Conservation (phyloP, 768 basidiomycete species). For the Amanita muscaria region DNA sequence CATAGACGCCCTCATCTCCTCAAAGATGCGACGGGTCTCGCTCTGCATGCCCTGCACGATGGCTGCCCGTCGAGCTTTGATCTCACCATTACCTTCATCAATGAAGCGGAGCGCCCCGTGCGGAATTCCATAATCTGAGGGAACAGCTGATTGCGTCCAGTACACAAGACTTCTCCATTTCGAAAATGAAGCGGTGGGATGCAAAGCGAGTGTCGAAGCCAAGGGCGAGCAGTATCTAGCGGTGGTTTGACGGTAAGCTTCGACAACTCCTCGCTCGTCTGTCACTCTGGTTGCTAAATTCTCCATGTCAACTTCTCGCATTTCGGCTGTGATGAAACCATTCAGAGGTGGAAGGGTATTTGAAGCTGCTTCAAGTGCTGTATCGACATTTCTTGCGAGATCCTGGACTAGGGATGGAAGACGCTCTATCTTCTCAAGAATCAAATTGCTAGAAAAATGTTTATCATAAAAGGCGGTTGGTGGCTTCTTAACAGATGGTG, state of each 20-base stretch:
- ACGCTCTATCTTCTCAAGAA: constrained; percentile 6
- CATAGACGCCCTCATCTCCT: constrained; percentile 2
- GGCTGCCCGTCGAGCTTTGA: too few species aligned
- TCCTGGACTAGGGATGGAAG: too few species aligned
- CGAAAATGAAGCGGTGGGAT: constrained; percentile 12
- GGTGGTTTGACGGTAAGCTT: constrained; percentile 11
- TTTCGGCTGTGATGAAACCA: constrained; percentile 9
- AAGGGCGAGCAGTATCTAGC: constrained; percentile 10
- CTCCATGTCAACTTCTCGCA: constrained; percentile 5
- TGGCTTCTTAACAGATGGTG: too few species aligned
- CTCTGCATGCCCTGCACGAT: too few species aligned
- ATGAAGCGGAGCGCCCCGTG: constrained; percentile 10
- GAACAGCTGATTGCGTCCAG: constrained; percentile 12
- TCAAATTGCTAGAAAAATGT: constrained; percentile 9
- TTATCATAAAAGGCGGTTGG: constrained; percentile 12
- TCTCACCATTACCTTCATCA: background rate
- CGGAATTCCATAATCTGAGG: constrained; percentile 9
- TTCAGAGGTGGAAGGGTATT: too few species aligned
- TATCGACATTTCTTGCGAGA: too few species aligned
- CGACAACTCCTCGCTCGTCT: constrained; percentile 5
- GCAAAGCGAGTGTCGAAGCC: constrained; percentile 15
- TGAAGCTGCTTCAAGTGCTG: constrained; percentile 9
- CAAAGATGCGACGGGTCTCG: constrained; percentile 6
- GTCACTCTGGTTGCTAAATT: constrained; percentile 1
- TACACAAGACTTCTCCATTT: constrained; percentile 12